A percentile compares a stretch with the other conserved stretches of the same genome.
Evolutionary conservation across 2,329 filamentous ascomycete species (phyloP).

Genomic region (Achaetomium macrosporum): DNA sequence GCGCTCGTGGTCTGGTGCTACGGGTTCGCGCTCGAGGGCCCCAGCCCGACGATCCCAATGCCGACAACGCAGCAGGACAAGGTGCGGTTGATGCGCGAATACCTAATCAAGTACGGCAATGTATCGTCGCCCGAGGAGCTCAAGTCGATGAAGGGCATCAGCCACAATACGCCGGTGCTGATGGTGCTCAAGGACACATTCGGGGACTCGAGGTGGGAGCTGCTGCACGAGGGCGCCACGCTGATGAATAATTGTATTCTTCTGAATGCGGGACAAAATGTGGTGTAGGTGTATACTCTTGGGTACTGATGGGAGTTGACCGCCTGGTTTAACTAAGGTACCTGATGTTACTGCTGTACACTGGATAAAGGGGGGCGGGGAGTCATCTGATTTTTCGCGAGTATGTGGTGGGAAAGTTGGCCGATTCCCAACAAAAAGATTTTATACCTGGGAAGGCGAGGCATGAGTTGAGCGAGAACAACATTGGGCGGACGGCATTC

Average conservation of each 20-base stretch:
- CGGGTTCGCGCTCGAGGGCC: slow-evolving; percentile 82
- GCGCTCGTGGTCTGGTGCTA: slow-evolving; percentile 93
- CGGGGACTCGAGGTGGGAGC: slow-evolving; percentile 78
- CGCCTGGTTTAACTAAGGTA: too few relatives aligned
- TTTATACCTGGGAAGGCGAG: too few relatives aligned
- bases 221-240: slow-evolving; percentile 79
- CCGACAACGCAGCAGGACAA: slow-evolving; percentile 60
- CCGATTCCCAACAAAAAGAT: too few relatives aligned
- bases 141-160: slow-evolving; percentile 66
- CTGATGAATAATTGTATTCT: slow-evolving; percentile 76
- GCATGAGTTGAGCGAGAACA: too few relatives aligned
- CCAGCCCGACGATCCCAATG: slow-evolving; percentile 48
- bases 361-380: too few relatives aligned
- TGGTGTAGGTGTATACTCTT: slow-evolving; percentile 4
- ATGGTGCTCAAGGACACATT: slow-evolving; percentile 80
- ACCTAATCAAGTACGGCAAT: slow-evolving; percentile 65
- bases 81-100: slow-evolving; percentile 71
- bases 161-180: slow-evolving; percentile 74
- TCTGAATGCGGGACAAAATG: slow-evolving; percentile 33
- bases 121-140: slow-evolving; percentile 73
- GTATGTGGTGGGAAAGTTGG: too few relatives aligned
- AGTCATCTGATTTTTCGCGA: too few relatives aligned
- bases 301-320: too few relatives aligned
- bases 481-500: too few relatives aligned
- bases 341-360: too few relatives aligned